Percentiles rank a stretch among this genome's conserved stretches.
Conservation (phyloP, 305 asterid genomes). For the Fraxinus ornus region DNA sequence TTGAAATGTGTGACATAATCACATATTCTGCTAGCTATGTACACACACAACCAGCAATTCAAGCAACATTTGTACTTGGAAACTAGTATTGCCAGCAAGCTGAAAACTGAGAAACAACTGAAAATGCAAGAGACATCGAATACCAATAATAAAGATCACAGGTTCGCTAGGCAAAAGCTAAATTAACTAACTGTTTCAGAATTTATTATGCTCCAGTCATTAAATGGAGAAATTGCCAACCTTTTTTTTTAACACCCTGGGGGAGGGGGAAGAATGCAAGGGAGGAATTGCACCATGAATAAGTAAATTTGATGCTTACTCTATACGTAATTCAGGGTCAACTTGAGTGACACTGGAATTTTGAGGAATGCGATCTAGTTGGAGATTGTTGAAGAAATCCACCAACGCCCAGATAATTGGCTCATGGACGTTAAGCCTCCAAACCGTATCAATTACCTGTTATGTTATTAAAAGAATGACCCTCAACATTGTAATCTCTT, state of each 20-base stretch:
- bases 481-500: conserved; percentile 18
- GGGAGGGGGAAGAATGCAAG: neutral
- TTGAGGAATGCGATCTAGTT: conserved; percentile 73
- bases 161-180: neutral
- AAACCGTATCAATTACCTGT: conserved; percentile 76
- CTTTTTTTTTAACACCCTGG: neutral
- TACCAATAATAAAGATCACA: neutral
- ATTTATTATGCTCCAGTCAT: neutral
- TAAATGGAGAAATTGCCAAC: neutral
- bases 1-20: neutral
- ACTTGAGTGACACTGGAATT: conserved; percentile 81
- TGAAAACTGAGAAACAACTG: conserved; percentile 1
- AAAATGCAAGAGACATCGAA: neutral
- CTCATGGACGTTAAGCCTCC: conserved; percentile 94
- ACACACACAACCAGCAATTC: neutral
- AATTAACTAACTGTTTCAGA: conserved; percentile 7
- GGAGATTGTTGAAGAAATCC: conserved; percentile 81
- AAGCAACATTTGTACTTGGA: neutral
- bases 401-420: conserved; percentile 96
- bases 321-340: conserved; percentile 96
- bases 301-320: conserved; percentile 50
- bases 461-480: conserved; percentile 21
- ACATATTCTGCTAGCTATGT: neutral
- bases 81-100: conserved; percentile 1
- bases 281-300: neutral